Percentiles rank a stretch among this genome's conserved stretches.
Evolutionary conservation across 345 rosid genomes (phyloP).

Genomic region (Anastatica hierochuntica): DNA sequence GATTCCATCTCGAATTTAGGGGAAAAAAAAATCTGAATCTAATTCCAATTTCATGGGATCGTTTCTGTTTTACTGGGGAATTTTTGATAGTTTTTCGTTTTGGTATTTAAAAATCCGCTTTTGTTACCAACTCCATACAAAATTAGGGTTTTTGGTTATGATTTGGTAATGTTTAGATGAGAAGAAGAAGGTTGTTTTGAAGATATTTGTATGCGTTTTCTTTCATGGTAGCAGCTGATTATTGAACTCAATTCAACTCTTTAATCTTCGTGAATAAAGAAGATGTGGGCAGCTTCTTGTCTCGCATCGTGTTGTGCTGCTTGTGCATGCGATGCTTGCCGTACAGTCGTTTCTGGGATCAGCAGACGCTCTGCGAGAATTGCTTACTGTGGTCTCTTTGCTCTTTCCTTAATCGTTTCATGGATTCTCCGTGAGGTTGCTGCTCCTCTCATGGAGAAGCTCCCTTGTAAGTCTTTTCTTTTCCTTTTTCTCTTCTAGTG

Average conservation of each 20-base stretch:
- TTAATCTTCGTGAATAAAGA: conserved; percentile 20
- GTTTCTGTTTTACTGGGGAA: background rate
- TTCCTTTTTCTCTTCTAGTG: background rate
- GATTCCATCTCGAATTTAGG: background rate
- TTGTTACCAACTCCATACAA: background rate
- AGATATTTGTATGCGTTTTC: background rate
- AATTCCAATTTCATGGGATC: background rate
- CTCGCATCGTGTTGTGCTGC: conserved; percentile 97
- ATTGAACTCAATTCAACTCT: conserved; percentile 8
- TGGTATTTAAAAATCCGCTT: background rate
- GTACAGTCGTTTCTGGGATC: conserved; percentile 78
- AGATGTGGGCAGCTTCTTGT: conserved; percentile 99
- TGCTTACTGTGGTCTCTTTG: conserved; percentile 96
- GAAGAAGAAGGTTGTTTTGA: background rate
- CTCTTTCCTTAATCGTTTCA: conserved; percentile 78
- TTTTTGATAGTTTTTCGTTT: background rate
- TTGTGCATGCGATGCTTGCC: conserved; percentile 95
- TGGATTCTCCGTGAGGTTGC: conserved; percentile 98
- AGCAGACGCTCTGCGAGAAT: conserved; percentile 96
- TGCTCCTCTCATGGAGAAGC: conserved; percentile 95
- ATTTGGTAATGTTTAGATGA: background rate
- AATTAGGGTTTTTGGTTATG: conserved; percentile 6
- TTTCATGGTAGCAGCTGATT: conserved; percentile 12
- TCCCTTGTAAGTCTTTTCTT: conserved; percentile 63
- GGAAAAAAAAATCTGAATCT: background rate